Conservation (phyloP, 202 grass and related monocot genomes). For the Zizania palustris region DNA sequence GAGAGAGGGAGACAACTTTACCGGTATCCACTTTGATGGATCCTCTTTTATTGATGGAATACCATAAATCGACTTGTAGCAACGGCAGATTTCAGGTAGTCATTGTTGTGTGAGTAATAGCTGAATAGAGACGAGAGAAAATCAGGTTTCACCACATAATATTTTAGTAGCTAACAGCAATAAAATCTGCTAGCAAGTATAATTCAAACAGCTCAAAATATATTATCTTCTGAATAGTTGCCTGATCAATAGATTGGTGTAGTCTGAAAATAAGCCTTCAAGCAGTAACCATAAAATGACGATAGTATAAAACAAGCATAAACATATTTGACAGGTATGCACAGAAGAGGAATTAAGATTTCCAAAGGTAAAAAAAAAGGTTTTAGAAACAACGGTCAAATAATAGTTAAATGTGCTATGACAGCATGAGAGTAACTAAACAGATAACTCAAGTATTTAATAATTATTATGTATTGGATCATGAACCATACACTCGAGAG, state of each 20-base stretch:
- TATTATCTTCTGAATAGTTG: background rate
- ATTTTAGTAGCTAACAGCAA: background rate
- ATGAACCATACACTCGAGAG: background rate
- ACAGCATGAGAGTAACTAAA: background rate
- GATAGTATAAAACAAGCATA: conserved; percentile 3
- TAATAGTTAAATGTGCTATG: background rate
- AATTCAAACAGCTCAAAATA: conserved; percentile 20
- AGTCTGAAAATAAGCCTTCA: background rate
- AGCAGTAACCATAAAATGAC: background rate
- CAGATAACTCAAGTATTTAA: background rate
- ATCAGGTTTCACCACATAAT: background rate
- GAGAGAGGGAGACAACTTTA: conserved; percentile 38
- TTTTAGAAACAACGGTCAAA: background rate
- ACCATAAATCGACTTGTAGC: conserved; percentile 93
- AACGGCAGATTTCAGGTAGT: conserved; percentile 88
- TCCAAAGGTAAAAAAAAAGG: background rate
- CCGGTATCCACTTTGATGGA: conserved; percentile 76
- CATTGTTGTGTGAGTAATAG: conserved; percentile 85
- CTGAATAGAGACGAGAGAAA: conserved; percentile 43
- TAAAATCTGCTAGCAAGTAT: conserved; percentile 1
- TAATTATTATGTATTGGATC: background rate
- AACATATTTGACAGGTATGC: background rate
- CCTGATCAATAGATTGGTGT: background rate
- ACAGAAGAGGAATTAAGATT: background rate
- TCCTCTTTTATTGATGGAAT: conserved; percentile 92